A percentile compares a stretch with the other conserved stretches of the same genome.
phyloP scores from a whole-genome alignment of 1,139 yeast genomes.

The Candida tunisiensis region DNA sequence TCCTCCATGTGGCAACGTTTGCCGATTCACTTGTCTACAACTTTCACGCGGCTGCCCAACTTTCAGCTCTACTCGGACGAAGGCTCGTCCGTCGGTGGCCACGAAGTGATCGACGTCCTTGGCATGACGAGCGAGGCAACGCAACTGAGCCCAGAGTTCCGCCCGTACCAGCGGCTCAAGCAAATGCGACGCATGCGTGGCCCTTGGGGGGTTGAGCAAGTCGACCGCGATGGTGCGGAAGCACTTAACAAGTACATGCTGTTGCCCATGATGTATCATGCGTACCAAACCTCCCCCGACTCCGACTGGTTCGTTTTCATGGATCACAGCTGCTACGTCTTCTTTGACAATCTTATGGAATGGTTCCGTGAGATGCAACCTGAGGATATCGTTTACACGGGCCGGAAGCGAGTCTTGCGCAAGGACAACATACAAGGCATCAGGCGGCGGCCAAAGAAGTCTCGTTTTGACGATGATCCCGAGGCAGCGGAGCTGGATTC shows the following conservation, averaged over 20 bases:
- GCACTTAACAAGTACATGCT: conserved; percentile 7
- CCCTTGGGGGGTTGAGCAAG: conserved; percentile 6
- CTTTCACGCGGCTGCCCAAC: conserved; percentile 7
- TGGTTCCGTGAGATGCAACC: conserved; percentile 5
- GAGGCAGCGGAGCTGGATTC: too few species aligned
- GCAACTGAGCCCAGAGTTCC: conserved; percentile 5
- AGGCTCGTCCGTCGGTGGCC: conserved; percentile 8
- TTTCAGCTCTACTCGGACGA: conserved; percentile 8
- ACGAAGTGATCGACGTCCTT: conserved; percentile 9
- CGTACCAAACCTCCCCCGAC: conserved; percentile 6
- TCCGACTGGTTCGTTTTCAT: conserved; percentile 11
- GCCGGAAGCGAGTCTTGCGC: too few species aligned
- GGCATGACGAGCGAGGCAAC: conserved; percentile 4
- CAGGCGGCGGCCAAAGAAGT: too few species aligned
- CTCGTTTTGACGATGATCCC: too few species aligned
- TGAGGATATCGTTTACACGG: too few species aligned
- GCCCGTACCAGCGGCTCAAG: conserved; percentile 8
- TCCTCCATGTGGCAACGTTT: conserved; percentile 9
- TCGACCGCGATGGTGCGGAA: conserved; percentile 6
- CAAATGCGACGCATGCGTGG: conserved; percentile 8
- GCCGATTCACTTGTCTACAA: conserved; percentile 11
- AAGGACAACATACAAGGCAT: too few species aligned
- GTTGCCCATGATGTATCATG: conserved; percentile 10
- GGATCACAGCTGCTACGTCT: conserved; percentile 9
- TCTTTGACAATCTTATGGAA: conserved; percentile 6